phyloP scores from a whole-genome alignment of 2,329 filamentous ascomycete genomes.

The Dactylellina sp. region DNA sequence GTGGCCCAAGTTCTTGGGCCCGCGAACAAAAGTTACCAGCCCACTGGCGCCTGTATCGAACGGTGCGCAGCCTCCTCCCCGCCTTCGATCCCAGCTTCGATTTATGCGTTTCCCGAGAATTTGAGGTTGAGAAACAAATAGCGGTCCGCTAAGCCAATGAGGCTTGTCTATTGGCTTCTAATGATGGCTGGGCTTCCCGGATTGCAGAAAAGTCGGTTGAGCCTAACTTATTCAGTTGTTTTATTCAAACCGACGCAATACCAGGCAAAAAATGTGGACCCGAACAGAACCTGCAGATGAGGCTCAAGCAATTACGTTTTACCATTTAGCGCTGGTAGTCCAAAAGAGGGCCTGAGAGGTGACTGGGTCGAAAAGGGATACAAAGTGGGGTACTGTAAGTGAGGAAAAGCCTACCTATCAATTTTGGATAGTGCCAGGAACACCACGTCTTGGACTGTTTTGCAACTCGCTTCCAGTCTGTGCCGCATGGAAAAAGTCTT shows the following conservation, averaged over 20 bases:
- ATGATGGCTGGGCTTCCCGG: background rate
- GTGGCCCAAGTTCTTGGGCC: conserved; percentile 1
- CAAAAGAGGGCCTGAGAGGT: conserved; percentile 6
- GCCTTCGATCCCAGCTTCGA: conserved; percentile 2
- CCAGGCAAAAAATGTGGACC: conserved; percentile 1
- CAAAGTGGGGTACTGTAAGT: conserved; percentile 7
- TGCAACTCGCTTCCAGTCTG: background rate
- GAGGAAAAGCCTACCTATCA: background rate
- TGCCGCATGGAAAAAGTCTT: conserved; percentile 6
- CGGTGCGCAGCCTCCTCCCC: conserved; percentile 6
- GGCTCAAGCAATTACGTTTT: conserved; percentile 38
- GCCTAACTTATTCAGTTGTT: conserved; percentile 1
- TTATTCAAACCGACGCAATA: background rate
- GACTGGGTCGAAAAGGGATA: background rate
- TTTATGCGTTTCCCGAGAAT: conserved; percentile 19
- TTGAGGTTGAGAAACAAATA: background rate
- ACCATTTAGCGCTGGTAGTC: conserved; percentile 30
- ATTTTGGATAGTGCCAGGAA: background rate
- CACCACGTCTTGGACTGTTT: background rate
- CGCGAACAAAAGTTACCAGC: conserved; percentile 2
- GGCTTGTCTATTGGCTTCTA: background rate
- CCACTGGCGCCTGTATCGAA: background rate
- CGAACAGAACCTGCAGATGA: conserved; percentile 19
- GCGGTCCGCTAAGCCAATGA: background rate
- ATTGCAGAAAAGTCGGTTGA: conserved; percentile 1